These are phyloP conservation scores for Knoxdaviesia capensis DNA, from an alignment of 2,329 filamentous ascomycete species.

Conservation along the genomic window DNA sequence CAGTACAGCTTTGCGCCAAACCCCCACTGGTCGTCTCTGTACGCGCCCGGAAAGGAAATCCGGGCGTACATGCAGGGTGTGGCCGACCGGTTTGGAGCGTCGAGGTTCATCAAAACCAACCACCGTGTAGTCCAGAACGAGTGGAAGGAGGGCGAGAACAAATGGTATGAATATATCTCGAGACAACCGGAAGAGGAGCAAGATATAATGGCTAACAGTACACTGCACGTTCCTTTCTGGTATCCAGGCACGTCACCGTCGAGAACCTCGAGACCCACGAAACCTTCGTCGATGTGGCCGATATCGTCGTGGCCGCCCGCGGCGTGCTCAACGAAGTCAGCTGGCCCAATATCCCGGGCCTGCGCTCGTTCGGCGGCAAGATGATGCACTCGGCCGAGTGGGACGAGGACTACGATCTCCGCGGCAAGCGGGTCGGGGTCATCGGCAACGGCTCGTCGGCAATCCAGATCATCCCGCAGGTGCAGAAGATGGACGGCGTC, in stretches of 20 bases:
- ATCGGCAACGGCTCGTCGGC: slow-evolving; percentile 45
- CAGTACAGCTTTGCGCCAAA: slow-evolving; percentile 6
- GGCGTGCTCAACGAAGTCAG: slow-evolving; percentile 48
- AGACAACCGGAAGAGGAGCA: too few relatives aligned
- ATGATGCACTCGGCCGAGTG: slow-evolving; percentile 42
- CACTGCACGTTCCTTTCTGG: slow-evolving; percentile 10
- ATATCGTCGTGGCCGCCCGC: slow-evolving; percentile 42
- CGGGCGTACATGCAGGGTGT: slow-evolving; percentile 22
- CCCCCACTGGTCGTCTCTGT: slow-evolving; percentile 5
- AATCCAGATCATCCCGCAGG: slow-evolving; percentile 32
- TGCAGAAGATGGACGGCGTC: slow-evolving; percentile 15
- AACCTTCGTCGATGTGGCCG: slow-evolving; percentile 24
- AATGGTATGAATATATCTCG: slow-evolving; percentile 22
- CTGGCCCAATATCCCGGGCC: slow-evolving; percentile 38
- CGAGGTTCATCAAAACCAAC: slow-evolving; percentile 32
- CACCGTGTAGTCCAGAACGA: slow-evolving; percentile 32
- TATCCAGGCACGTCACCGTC: slow-evolving; percentile 33
- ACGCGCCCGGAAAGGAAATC: slow-evolving; percentile 5
- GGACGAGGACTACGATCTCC: slow-evolving; percentile 28
- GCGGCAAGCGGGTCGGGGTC: slow-evolving; percentile 30
- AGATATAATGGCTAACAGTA: too few relatives aligned
- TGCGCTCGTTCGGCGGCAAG: slow-evolving; percentile 30
- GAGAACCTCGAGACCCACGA: slow-evolving; percentile 17
- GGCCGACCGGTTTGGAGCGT: slow-evolving; percentile 43
- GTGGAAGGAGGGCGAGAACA: slow-evolving; percentile 30